A percentile compares a stretch with the other conserved stretches of the same genome.
Conservation (phyloP, 2,329 filamentous ascomycete species). For the Dothideomycetidae sp. region DNA sequence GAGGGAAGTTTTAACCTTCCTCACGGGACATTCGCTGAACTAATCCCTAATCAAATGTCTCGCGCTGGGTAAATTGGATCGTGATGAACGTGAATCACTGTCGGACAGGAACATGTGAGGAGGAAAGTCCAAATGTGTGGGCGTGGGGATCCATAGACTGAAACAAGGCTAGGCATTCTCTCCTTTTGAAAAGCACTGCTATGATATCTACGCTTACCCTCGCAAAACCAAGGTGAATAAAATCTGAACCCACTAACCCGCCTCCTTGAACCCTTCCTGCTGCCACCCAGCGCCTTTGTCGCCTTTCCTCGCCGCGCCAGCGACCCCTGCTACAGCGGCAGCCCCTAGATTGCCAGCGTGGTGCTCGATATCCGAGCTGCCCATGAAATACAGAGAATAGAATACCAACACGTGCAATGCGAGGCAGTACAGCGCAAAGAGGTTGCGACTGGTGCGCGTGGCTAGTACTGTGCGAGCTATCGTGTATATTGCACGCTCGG, state of each 20-base stretch:
- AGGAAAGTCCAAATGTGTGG: too few relatives aligned
- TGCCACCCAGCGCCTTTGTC: conserved; percentile 22
- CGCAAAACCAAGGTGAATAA: too few relatives aligned
- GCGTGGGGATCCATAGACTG: too few relatives aligned
- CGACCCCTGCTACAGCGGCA: conserved; percentile 17
- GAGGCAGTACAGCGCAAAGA: conserved; percentile 86
- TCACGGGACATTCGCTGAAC: too few relatives aligned
- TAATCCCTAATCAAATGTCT: too few relatives aligned
- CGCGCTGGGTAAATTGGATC: too few relatives aligned
- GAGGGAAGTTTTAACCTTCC: too few relatives aligned
- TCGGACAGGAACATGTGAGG: too few relatives aligned
- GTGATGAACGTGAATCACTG: too few relatives aligned
- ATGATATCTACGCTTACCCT: too few relatives aligned
- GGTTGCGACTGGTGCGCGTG: conserved; percentile 75
- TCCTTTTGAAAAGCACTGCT: too few relatives aligned
- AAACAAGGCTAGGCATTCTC: too few relatives aligned
- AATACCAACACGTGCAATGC: conserved; percentile 81
- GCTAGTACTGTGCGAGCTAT: conserved; percentile 82
- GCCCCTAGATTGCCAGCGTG: conserved; percentile 45
- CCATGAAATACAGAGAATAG: conserved; percentile 71
- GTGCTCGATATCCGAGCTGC: conserved; percentile 50
- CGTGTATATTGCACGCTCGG: conserved; percentile 80
- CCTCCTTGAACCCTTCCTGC: conserved; percentile 22
- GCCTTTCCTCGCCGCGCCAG: conserved; percentile 16
- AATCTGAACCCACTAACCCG: not conserved